Evolutionary conservation across 2,329 filamentous ascomycete genomes (phyloP).

Genomic region (Keithomyces neogunnii): DNA sequence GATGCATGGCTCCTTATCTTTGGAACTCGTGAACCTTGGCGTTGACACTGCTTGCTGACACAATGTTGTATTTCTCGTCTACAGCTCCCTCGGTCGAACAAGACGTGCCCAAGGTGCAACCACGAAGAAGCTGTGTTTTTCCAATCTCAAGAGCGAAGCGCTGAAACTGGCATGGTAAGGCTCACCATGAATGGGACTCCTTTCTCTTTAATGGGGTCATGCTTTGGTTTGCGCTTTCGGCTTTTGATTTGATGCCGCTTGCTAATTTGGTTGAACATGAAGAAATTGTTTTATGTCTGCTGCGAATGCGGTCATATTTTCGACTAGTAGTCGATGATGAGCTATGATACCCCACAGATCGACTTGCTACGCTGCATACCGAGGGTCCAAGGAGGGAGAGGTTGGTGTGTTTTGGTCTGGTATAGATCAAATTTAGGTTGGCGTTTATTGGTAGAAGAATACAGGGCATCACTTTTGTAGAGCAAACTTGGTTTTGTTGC

Average conservation of each 20-base stretch:
- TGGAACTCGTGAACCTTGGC: constrained; percentile 16
- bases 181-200: not conserved
- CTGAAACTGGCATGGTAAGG: constrained; percentile 95
- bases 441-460: too few relatives aligned
- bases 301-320: constrained; percentile 89
- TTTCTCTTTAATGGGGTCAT: not conserved
- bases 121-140: constrained; percentile 95
- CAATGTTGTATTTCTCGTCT: constrained; percentile 20
- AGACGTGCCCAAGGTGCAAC: constrained; percentile 74
- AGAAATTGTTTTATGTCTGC: constrained; percentile 94
- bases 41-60: constrained; percentile 34
- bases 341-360: constrained; percentile 3
- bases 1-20: constrained; percentile 12
- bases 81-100: constrained; percentile 86
- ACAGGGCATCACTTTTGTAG: too few relatives aligned
- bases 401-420: not conserved
- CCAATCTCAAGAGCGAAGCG: constrained; percentile 94
- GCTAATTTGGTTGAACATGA: constrained; percentile 8
- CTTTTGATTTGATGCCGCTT: not conserved
- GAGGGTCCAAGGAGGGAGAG: not conserved
- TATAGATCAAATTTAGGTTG: not conserved
- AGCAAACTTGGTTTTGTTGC: too few relatives aligned
- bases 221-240: not conserved
- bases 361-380: not conserved
- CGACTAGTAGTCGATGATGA: constrained; percentile 28